Conservation (phyloP, 345 rosid species). For the Rhodomyrtus tomentosa region DNA sequence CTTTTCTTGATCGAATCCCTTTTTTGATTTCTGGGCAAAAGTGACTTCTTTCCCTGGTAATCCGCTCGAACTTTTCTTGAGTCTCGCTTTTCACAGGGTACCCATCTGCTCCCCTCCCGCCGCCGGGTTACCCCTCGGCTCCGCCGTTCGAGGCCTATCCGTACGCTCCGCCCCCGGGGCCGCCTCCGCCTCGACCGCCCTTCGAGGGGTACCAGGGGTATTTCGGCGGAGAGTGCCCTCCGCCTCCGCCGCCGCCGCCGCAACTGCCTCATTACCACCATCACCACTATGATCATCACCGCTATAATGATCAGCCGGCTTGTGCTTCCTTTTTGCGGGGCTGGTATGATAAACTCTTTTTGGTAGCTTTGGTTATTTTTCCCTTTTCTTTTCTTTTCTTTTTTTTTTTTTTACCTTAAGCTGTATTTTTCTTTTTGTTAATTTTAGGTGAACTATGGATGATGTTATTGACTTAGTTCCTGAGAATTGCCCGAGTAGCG, state of each 20-base stretch:
- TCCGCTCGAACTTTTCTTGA: background rate
- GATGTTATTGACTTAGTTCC: background rate
- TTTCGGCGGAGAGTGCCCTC: constrained; percentile 50
- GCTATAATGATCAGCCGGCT: constrained; percentile 23
- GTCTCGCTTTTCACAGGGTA: constrained; percentile 13
- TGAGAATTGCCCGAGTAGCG: background rate
- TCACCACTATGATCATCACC: constrained; percentile 34
- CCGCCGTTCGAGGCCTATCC: constrained; percentile 27
- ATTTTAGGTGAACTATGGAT: background rate
- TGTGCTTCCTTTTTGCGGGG: constrained; percentile 54
- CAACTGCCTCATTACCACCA: constrained; percentile 38
- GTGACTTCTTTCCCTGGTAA: background rate
- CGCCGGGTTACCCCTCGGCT: constrained; percentile 40
- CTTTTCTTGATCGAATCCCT: background rate
- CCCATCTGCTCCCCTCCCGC: constrained; percentile 47
- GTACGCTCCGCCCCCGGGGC: constrained; percentile 20
- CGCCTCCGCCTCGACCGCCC: constrained; percentile 36
- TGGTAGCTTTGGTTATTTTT: background rate
- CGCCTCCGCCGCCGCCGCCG: constrained; percentile 32
- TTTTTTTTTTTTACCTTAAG: background rate
- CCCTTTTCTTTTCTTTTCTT: background rate
- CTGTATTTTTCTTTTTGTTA: background rate
- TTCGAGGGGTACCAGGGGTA: constrained; percentile 77
- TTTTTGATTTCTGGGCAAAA: background rate
- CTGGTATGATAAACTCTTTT: constrained; percentile 21